These are phyloP conservation scores for Cutaneotrichosporon daszewskae DNA, from an alignment of 1,284 basidiomycete species.

Conservation along the genomic window DNA sequence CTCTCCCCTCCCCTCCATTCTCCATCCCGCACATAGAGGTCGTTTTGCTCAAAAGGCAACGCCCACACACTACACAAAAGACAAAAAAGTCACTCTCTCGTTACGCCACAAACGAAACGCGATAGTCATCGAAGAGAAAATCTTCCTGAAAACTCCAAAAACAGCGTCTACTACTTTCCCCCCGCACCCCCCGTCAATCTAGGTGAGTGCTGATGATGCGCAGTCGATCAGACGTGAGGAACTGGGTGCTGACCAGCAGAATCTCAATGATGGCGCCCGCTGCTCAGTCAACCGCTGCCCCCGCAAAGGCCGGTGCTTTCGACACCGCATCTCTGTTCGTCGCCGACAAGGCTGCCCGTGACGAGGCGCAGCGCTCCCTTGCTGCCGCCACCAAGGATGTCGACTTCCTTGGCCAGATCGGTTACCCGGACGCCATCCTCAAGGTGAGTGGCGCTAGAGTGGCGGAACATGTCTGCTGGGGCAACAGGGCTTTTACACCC, in stretches of 20 bases:
- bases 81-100: background rate
- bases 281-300: conserved; percentile 37
- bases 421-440: conserved; percentile 71
- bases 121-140: conserved; percentile 1
- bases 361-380: conserved; percentile 64
- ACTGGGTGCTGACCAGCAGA: conserved; percentile 1
- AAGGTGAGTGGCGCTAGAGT: conserved; percentile 51
- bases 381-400: conserved; percentile 73
- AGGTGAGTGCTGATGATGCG: background rate
- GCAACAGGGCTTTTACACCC: background rate
- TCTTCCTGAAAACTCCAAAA: conserved; percentile 1
- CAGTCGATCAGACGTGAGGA: too few relatives aligned
- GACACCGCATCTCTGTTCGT: conserved; percentile 48
- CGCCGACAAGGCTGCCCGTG: conserved; percentile 54
- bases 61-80: too few relatives aligned
- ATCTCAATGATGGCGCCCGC: conserved; percentile 42
- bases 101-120: conserved; percentile 1
- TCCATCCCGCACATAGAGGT: conserved; percentile 5
- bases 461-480: background rate
- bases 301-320: conserved; percentile 41
- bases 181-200: background rate
- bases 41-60: conserved; percentile 3
- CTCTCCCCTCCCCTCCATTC: conserved; percentile 2
- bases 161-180: background rate
- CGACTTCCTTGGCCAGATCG: conserved; percentile 66